Evolutionary conservation across 2,329 filamentous ascomycete species (phyloP), one percentile per base, ranked within the genome.

Genomic region (Blumeria graminis): DNA sequence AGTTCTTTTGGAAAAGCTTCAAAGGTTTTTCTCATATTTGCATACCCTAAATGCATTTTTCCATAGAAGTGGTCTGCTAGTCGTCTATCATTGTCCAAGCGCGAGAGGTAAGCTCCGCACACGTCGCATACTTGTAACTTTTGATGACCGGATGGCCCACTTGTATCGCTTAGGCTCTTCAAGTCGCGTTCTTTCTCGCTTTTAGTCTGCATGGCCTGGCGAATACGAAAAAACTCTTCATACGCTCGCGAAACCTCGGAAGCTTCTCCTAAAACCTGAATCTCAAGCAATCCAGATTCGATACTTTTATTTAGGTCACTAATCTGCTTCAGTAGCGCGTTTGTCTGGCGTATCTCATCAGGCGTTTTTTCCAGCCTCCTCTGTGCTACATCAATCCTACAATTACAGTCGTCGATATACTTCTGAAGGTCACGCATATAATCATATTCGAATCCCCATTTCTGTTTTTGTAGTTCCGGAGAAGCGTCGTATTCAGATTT

Each of bases 91-190:
- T 98, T 98, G 67, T 98, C 92, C 35, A 98, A 76, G 22, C 92
- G 74, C 60, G 82, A 88, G 39, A 98, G 76, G 68, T 96, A 98
- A 6, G 92, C 92, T 60, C 92, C 92, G 69, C 92, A 98, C 0
- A 96, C 92, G 69, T 98, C 92, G 74, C 92, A 98, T 51, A 98
- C 92, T 68, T 98, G 92, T 43, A 98, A 74, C 69, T 98, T 98
- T 72, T 98, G 92, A 69, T 98, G 92, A 16, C 92, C 92, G 0
- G 82, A 88, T 0, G 92, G 92, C 0, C 92, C 92, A 32, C 82
- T 86, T 0, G 90, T 96, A 70, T 98, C 92, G 56, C 84, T 85
- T 28, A 98, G 76, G 3, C 84, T 81, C 69, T 94, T 94, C 58
- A 98, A 76, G 66, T 96, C 90, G 59, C 83, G 78, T 70, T 95